phyloP scores from a whole-genome alignment of 78 protist species.

The Dictyostelium purpureum region DNA sequence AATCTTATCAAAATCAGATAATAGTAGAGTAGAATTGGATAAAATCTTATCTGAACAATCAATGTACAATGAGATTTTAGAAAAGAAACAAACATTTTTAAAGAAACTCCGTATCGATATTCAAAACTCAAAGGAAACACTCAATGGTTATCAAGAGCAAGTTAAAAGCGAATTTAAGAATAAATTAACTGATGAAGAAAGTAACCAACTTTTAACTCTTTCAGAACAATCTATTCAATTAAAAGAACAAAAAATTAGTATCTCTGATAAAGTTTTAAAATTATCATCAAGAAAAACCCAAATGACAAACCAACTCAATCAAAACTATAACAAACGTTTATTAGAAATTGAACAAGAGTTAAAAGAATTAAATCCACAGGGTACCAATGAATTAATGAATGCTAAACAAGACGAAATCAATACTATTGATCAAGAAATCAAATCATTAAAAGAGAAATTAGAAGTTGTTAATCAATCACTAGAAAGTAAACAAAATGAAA shows the following conservation, averaged over 20 bases:
- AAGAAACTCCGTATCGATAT: slow-evolving; percentile 2
- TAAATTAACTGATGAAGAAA: slow-evolving; percentile 25
- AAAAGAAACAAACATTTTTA: background rate
- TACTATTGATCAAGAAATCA: background rate
- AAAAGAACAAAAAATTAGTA: slow-evolving; percentile 1
- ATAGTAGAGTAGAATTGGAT: background rate
- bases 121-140: background rate
- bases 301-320: slow-evolving; percentile 23
- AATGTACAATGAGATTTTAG: background rate
- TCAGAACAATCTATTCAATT: slow-evolving; percentile 14
- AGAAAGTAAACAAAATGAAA: background rate
- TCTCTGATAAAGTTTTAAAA: background rate
- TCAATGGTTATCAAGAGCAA: slow-evolving; percentile 32
- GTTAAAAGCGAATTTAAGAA: slow-evolving; percentile 15
- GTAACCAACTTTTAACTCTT: background rate
- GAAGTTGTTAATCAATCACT: background rate
- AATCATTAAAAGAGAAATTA: background rate
- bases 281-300: background rate
- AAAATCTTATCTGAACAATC: background rate
- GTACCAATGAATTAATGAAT: background rate
- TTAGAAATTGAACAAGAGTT: slow-evolving; percentile 2
- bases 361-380: background rate
- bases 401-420: background rate
- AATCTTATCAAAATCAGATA: background rate
- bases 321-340: slow-evolving; percentile 29